These are phyloP conservation scores for Colletotrichum truncatum DNA, from an alignment of 2,329 filamentous ascomycete genomes.

Conservation along the genomic window DNA sequence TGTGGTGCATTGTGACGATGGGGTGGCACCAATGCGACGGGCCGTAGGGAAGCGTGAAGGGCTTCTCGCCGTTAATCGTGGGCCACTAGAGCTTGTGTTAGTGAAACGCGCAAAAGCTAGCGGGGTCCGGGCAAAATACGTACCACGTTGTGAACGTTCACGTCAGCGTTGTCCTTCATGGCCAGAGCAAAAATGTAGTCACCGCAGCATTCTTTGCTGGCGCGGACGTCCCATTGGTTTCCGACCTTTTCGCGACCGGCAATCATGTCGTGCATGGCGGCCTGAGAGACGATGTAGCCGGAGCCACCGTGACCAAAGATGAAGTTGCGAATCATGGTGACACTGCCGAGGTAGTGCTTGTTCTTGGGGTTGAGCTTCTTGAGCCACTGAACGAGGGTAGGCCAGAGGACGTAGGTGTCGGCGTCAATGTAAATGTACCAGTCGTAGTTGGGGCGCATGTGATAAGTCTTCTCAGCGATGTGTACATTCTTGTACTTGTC, in stretches of 20 bases:
- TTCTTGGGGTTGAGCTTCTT: slow-evolving; percentile 50
- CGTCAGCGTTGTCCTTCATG: slow-evolving; percentile 52
- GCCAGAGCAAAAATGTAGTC: slow-evolving; percentile 59
- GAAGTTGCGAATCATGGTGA: slow-evolving; percentile 50
- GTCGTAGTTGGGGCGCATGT: slow-evolving; percentile 58
- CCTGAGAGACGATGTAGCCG: slow-evolving; percentile 62
- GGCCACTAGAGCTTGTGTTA: slow-evolving; percentile 52
- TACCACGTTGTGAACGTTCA: slow-evolving; percentile 52
- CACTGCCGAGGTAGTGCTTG: slow-evolving; percentile 60
- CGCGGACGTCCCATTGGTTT: slow-evolving; percentile 54
- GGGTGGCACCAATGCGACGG: slow-evolving; percentile 64
- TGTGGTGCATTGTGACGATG: slow-evolving; percentile 65
- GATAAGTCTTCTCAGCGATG: slow-evolving; percentile 64
- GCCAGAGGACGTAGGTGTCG: slow-evolving; percentile 66
- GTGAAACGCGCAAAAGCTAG: background rate
- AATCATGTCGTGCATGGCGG: slow-evolving; percentile 58
- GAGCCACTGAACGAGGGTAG: slow-evolving; percentile 60
- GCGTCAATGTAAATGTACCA: slow-evolving; percentile 70
- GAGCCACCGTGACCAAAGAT: slow-evolving; percentile 66
- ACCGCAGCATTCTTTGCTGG: slow-evolving; percentile 57
- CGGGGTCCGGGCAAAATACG: slow-evolving; percentile 35
- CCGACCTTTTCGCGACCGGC: slow-evolving; percentile 52
- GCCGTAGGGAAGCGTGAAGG: slow-evolving; percentile 57
- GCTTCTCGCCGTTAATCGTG: slow-evolving; percentile 65
- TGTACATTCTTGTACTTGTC: slow-evolving; percentile 72